Evolutionary conservation across 495 filamentous ascomycete genomes (phyloP), one percentile per base, ranked within the genome.

Genomic region (Achaetomiella virescens): DNA sequence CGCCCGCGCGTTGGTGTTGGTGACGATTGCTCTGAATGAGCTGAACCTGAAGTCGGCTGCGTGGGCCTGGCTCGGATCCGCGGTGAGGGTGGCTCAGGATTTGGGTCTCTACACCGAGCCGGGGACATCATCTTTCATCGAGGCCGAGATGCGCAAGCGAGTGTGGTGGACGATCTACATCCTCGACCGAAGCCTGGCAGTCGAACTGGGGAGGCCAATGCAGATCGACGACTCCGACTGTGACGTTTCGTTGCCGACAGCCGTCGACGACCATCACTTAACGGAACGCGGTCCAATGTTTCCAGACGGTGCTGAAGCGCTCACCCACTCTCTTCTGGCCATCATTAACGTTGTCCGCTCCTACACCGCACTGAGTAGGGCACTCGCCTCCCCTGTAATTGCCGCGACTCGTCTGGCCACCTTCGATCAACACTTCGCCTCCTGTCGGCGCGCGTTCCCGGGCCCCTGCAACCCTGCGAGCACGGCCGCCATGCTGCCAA

Each of bases 91-190:
- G 40, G 86, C 89, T 0, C 93, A 96, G 71, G 90, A 95, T 66
- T 81, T 96, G 55, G 92, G 91, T 4, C 73, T 98, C 24, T 84
- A 97, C 61, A 76, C 81, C 22, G 90, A 97, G 58, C 81, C 79
- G 15, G 87, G 83, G 1, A 80, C 85, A 8, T 87, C 84, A 83
- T 75, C 84, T 11, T 73, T 84, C 12, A 72, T 95, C 15, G 93
- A 97, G 67, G 82, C 78, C n/a, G 95, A 97, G 64, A 91, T 90
- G 84, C 79, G 91, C 48, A 79, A 88, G 52, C 80, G 93, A 46
- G 82, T 95, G 12, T 98, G 93, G 93, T 98, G 93, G 93, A 82
- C 87, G 31, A 82, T 96, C 56, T 97, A 97, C 70, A 82, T 86
- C 44, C 89, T 90, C 75, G 93, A 98, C 73, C 82, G 93, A 50